Conservation (phyloP, 208 protist species). For the Vickermania ingenoplastis region DNA sequence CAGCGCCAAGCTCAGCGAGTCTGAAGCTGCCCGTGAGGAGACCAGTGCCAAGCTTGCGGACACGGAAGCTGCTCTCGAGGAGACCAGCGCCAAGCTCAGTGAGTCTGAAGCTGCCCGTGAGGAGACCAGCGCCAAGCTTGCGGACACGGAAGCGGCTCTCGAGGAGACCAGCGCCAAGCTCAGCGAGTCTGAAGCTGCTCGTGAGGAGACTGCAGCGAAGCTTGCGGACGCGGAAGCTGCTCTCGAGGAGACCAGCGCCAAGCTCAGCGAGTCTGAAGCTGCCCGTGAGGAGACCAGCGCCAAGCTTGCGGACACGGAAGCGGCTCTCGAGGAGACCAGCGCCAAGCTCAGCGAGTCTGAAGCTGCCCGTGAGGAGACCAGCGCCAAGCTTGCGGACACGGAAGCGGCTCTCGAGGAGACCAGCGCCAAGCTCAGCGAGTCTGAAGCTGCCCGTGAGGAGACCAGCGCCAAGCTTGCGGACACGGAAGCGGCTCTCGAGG, state of each 20-base stretch:
- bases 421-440: conserved; percentile 10
- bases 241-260: conserved; percentile 7
- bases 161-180: conserved; percentile 8
- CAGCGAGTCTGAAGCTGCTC: conserved; percentile 3
- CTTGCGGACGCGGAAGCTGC: conserved; percentile 5
- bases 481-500: conserved; percentile 13
- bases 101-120: too few relatives aligned
- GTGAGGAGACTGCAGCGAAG: conserved; percentile 6
- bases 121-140: too few relatives aligned
- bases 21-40: too few relatives aligned
- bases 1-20: too few relatives aligned
- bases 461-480: conserved; percentile 13
- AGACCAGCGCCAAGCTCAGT: too few relatives aligned
- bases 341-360: too few relatives aligned
- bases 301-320: conserved; percentile 13
- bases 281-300: conserved; percentile 12
- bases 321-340: too few relatives aligned
- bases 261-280: conserved; percentile 17
- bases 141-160: too few relatives aligned
- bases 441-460: conserved; percentile 6
- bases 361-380: conserved; percentile 5
- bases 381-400: conserved; percentile 17
- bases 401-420: conserved; percentile 16
- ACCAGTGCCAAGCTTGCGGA: too few relatives aligned
- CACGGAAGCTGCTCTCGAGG: too few relatives aligned